Base-by-base conservation (phyloP, 2,329 filamentous ascomycete genomes). In the Aspergillus luchuensis region DNA sequence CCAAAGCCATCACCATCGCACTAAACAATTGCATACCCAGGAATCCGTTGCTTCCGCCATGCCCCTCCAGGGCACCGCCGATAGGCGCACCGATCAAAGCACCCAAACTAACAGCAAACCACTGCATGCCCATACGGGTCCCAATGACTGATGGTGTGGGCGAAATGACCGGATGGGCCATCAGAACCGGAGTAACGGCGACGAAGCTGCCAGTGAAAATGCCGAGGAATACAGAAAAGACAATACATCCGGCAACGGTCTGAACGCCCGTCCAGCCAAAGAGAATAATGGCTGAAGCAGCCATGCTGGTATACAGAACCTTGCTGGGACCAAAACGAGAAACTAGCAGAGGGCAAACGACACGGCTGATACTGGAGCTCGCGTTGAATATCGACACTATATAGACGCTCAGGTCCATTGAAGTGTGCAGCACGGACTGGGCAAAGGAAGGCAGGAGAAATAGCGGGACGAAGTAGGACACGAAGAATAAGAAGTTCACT, bases 121-220 rank as follows among this genome's bases (percentile, higher is more conserved):
- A 62, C 33, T 55, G 50, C 57, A 62, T 60, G 41, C 60, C 60
- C 53, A 62, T 60, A 5, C 57, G 57, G 4, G 60, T 62, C 1
- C 60, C 60, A n/a, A 62, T 36, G 8, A 62, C 17, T 1, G 48
- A 23, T 1, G 49, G 57, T 5, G 33, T 23, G 2, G 60, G 60
- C 17, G 60, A 59, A 15, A 62, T 48, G 1, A 60, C 53, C 21
- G 60, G 57, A 13, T 62, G 60, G n/a, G 60, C 60, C 11, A 62
- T 60, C 11, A 62, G 11, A 2, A 62, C 30, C 8, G 60, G 60
- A 33, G 48, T 60, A 5, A 36, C 57, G 2, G 58, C 54, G 23
- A 60, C 48, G 1, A 62, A 21, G 7, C 51, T 53, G 2, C 60
- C 60, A 11, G 58, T 49, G 48, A 56, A 58, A 11, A 51, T 45